Conservation (phyloP, 192 early-diverging fungal genomes). For the Coemansia sp. region DNA sequence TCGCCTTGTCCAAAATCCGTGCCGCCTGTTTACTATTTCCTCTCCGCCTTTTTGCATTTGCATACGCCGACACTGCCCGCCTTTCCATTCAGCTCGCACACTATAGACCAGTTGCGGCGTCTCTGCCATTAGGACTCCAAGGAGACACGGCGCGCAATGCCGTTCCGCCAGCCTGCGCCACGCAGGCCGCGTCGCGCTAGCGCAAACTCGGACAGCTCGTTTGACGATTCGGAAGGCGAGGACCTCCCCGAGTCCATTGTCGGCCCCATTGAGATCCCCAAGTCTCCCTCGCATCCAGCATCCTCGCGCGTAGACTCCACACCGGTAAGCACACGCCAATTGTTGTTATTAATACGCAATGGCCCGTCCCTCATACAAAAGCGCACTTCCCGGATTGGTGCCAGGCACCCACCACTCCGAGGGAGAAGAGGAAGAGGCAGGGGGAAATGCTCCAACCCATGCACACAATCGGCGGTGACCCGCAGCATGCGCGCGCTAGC, state of each 20-base stretch:
- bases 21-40: background rate
- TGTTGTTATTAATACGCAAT: background rate
- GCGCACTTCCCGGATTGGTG: no score
- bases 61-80: background rate
- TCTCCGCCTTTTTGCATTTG: background rate
- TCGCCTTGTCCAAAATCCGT: background rate
- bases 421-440: background rate
- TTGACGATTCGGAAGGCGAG: constrained; percentile 45
- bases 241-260: constrained; percentile 48
- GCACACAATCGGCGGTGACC: background rate
- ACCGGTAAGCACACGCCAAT: constrained; percentile 29
- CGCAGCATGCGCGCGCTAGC: no score
- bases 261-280: constrained; percentile 48
- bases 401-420: no score
- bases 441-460: background rate
- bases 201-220: constrained; percentile 31
- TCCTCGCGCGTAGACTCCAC: constrained; percentile 45
- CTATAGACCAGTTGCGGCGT: background rate
- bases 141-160: constrained; percentile 8
- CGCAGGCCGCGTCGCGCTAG: constrained; percentile 36
- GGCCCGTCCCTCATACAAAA: background rate
- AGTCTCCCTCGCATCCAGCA: constrained; percentile 40
- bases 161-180: constrained; percentile 24
- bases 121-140: background rate
- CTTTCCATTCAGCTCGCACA: background rate